Evolutionary conservation across 2,329 filamentous ascomycete genomes (phyloP).

Genomic region (Cladosporium phlei): DNA sequence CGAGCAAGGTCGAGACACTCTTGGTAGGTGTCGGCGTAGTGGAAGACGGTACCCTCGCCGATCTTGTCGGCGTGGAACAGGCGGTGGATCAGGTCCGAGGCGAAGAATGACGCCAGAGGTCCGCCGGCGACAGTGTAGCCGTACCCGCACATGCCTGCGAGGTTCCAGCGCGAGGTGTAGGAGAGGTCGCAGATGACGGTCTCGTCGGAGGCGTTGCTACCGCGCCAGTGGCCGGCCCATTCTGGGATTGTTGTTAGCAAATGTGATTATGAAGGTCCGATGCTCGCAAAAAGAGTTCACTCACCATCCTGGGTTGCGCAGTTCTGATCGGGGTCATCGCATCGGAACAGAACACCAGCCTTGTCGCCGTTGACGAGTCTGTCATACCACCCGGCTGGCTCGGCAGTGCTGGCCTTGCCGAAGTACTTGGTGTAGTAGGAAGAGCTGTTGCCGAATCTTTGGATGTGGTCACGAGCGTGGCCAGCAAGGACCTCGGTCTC

Average conservation of each 20-base stretch:
- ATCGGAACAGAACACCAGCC: slow-evolving; percentile 57
- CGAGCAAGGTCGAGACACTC: slow-evolving; percentile 51
- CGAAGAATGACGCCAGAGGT: slow-evolving; percentile 59
- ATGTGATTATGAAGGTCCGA: too few species aligned
- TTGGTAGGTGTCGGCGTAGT: slow-evolving; percentile 57
- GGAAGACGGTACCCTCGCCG: slow-evolving; percentile 56
- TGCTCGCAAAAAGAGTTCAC: not conserved
- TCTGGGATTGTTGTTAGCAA: slow-evolving; percentile 37
- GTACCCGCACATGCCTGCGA: slow-evolving; percentile 56
- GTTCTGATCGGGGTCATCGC: slow-evolving; percentile 64
- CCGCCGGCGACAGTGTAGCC: slow-evolving; percentile 59
- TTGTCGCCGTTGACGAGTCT: slow-evolving; percentile 57
- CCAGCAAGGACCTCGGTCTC: slow-evolving; percentile 56
- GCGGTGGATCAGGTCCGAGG: slow-evolving; percentile 62
- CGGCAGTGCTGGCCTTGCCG: slow-evolving; percentile 53
- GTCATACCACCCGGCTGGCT: slow-evolving; percentile 59
- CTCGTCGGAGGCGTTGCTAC: slow-evolving; percentile 56
- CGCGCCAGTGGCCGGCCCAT: slow-evolving; percentile 64
- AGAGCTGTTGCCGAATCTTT: slow-evolving; percentile 54
- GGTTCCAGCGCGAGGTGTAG: slow-evolving; percentile 53
- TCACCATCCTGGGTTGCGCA: slow-evolving; percentile 36
- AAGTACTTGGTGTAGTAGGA: slow-evolving; percentile 63
- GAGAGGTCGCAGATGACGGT: slow-evolving; percentile 50
- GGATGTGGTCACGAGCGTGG: slow-evolving; percentile 60
- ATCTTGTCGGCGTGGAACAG: slow-evolving; percentile 59